A percentile compares a stretch with the other conserved stretches of the same genome.
Evolutionary conservation across 169 alveolate genomes (phyloP).

Genomic region (Cryptosporidium bovis): DNA sequence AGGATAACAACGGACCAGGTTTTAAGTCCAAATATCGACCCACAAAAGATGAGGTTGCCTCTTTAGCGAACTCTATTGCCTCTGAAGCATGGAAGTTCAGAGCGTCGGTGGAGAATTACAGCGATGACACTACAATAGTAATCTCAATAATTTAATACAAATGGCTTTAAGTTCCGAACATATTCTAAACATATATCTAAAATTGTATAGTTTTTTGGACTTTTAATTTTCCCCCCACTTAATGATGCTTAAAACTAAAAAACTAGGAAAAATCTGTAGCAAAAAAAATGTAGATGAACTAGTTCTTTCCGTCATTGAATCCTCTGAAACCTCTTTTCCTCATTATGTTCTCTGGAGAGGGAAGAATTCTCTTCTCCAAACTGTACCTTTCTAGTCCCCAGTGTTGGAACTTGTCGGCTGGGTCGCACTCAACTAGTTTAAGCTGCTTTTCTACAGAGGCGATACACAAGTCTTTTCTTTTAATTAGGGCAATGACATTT

Average conservation of each 20-base stretch:
- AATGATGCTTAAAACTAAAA: not conserved
- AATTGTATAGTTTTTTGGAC: not conserved
- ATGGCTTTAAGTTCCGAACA: not conserved
- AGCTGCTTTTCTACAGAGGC: slow-evolving; percentile 21
- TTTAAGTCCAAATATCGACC: not conserved
- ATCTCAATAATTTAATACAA: slow-evolving; percentile 21
- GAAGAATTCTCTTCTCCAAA: slow-evolving; percentile 37
- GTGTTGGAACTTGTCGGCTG: slow-evolving; percentile 16
- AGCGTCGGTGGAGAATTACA: slow-evolving; percentile 65
- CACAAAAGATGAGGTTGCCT: slow-evolving; percentile 46
- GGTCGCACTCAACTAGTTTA: slow-evolving; percentile 2
- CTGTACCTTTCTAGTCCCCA: slow-evolving; percentile 56
- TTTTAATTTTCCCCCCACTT: not conserved
- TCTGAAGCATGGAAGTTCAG: slow-evolving; percentile 64
- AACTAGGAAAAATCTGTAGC: too few relatives aligned
- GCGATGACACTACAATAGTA: slow-evolving; percentile 60
- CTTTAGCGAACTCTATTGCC: slow-evolving; percentile 1
- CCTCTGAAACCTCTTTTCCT: slow-evolving; percentile 63
- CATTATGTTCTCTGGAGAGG: slow-evolving; percentile 53
- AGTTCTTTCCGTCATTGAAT: not conserved
- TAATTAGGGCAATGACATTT: slow-evolving; percentile 2
- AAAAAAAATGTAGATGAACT: not conserved
- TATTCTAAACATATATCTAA: not conserved
- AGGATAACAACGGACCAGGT: not conserved
- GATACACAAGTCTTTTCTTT: slow-evolving; percentile 18